Percentiles rank a stretch among this genome's conserved stretches.
Conservation (phyloP, 2,329 filamentous ascomycete species). For the Diaporthe vaccinii region DNA sequence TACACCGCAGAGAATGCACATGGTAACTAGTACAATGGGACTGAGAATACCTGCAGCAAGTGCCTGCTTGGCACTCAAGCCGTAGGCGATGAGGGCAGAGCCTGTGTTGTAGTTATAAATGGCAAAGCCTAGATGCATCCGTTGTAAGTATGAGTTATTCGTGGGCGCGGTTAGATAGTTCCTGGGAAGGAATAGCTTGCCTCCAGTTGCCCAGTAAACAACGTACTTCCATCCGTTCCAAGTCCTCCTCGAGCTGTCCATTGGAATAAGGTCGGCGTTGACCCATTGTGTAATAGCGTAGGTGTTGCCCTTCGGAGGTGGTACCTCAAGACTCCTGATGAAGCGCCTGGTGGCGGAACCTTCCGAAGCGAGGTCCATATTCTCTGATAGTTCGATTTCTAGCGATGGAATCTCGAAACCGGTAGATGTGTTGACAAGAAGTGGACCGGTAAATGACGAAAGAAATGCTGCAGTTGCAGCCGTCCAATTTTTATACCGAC, state of each 20-base stretch:
- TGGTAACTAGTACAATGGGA: slow-evolving; percentile 24
- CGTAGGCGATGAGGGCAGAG: slow-evolving; percentile 33
- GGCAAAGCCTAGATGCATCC: slow-evolving; percentile 17
- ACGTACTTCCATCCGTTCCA: slow-evolving; percentile 37
- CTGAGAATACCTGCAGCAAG: slow-evolving; percentile 34
- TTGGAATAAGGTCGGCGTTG: slow-evolving; percentile 34
- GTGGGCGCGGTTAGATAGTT: not conserved
- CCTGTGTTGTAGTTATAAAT: slow-evolving; percentile 38
- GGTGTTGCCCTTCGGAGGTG: slow-evolving; percentile 12
- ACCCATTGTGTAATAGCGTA: slow-evolving; percentile 32
- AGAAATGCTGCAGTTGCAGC: not conserved
- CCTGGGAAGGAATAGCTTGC: not conserved
- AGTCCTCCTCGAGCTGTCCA: slow-evolving; percentile 32
- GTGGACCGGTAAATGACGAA: not conserved
- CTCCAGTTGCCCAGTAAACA: slow-evolving; percentile 36
- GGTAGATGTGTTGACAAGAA: not conserved
- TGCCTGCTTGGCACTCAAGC: slow-evolving; percentile 33
- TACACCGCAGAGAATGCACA: slow-evolving; percentile 35
- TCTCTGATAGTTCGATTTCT: not conserved
- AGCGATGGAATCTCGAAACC: not conserved
- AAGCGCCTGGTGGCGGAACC: slow-evolving; percentile 28
- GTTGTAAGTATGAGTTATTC: not conserved
- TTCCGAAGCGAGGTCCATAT: slow-evolving; percentile 17
- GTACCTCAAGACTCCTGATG: slow-evolving; percentile 27
- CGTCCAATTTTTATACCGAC: slow-evolving; percentile 5